phyloP scores from a whole-genome alignment of 1,139 yeast species.

The Keqinozyma sinolaborantium region DNA sequence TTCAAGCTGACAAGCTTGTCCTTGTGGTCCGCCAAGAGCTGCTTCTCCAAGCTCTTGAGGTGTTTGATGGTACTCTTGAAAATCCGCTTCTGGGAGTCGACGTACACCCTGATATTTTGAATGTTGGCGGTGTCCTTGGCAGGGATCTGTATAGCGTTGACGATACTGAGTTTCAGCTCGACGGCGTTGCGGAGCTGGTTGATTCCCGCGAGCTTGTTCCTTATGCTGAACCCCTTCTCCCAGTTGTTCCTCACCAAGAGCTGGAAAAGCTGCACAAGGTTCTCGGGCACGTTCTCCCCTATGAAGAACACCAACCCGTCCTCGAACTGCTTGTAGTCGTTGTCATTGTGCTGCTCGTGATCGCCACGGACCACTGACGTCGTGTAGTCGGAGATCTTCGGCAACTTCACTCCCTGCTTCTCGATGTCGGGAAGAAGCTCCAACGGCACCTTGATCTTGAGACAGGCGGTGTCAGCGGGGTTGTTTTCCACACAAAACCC shows the following conservation, averaged over 20 bases:
- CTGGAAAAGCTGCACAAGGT: slow-evolving; percentile 49
- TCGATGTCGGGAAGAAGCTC: slow-evolving; percentile 30
- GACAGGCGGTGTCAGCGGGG: slow-evolving; percentile 58
- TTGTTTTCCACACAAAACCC: slow-evolving; percentile 71
- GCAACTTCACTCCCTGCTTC: slow-evolving; percentile 40
- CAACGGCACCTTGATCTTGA: slow-evolving; percentile 48
- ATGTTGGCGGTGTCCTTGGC: slow-evolving; percentile 6
- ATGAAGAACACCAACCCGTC: slow-evolving; percentile 47
- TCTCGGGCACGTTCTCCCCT: slow-evolving; percentile 39
- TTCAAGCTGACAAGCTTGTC: slow-evolving; percentile 48
- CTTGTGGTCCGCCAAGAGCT: slow-evolving; percentile 40
- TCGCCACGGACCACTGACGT: slow-evolving; percentile 26
- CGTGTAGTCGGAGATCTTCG: slow-evolving; percentile 46
- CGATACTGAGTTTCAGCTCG: slow-evolving; percentile 37
- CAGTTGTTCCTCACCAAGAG: slow-evolving; percentile 42
- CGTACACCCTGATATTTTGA: slow-evolving; percentile 32
- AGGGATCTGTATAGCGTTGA: slow-evolving; percentile 16
- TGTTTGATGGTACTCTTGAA: slow-evolving; percentile 44
- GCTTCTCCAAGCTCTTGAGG: slow-evolving; percentile 50
- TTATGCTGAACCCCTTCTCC: slow-evolving; percentile 40
- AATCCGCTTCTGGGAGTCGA: slow-evolving; percentile 44
- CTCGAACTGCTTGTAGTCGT: slow-evolving; percentile 5
- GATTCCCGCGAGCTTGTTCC: slow-evolving; percentile 59
- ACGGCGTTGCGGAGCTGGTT: slow-evolving; percentile 54
- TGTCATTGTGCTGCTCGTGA: slow-evolving; percentile 2